Evolutionary conservation across 1,284 basidiomycete genomes (phyloP).

Genomic region (Meira nashicola): DNA sequence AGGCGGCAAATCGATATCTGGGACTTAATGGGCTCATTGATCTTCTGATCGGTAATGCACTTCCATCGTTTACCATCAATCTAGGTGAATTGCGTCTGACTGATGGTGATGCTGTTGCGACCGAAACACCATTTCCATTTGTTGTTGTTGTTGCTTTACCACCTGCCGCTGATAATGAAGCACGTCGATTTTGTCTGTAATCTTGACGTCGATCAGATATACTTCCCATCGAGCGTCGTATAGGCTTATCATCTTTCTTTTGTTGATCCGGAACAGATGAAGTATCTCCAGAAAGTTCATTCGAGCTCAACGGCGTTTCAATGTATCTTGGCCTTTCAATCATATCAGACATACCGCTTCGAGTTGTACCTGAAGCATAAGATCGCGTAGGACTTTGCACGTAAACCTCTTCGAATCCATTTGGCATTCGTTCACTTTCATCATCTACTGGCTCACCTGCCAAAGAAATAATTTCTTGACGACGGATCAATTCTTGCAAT

Average conservation of each 20-base stretch:
- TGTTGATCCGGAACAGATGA: not conserved
- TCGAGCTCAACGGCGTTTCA: not conserved
- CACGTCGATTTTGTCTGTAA: too few relatives aligned
- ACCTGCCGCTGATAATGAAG: not conserved
- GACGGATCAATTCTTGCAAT: not conserved
- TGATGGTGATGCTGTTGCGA: not conserved
- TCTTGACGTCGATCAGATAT: not conserved
- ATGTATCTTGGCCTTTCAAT: not conserved
- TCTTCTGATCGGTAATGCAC: not conserved
- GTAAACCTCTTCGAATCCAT: not conserved
- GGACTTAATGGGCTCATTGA: slow-evolving; percentile 1
- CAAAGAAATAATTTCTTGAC: not conserved
- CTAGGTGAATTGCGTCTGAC: not conserved
- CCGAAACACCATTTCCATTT: not conserved
- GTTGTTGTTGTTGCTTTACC: not conserved
- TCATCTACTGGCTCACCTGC: not conserved
- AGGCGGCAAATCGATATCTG: slow-evolving; percentile 5
- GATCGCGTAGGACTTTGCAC: not conserved
- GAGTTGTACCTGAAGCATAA: not conserved
- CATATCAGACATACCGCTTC: not conserved
- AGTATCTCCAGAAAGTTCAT: not conserved
- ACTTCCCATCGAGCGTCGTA: not conserved
- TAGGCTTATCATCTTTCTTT: not conserved
- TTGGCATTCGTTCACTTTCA: not conserved
- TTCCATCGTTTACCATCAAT: not conserved